These are phyloP conservation scores for Rhizopogon sp. DNA, from an alignment of 768 basidiomycete genomes.

Conservation along the genomic window DNA sequence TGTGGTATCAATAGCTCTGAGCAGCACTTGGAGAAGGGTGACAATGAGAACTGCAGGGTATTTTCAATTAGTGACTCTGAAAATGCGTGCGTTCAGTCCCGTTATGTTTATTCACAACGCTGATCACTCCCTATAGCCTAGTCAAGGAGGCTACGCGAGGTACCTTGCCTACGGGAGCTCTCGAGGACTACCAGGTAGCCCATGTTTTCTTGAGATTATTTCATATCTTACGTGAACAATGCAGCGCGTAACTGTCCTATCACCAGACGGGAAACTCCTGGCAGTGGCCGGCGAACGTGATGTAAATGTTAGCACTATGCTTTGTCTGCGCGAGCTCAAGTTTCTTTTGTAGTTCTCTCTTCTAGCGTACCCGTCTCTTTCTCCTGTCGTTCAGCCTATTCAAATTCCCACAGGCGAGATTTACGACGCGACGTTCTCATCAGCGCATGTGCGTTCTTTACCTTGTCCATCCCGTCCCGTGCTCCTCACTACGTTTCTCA, in stretches of 20 bases:
- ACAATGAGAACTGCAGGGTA: conserved; percentile 83
- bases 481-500: conserved; percentile 19
- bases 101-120: background rate
- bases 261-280: conserved; percentile 59
- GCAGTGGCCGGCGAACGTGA: conserved; percentile 71
- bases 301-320: conserved; percentile 38
- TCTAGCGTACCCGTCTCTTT: conserved; percentile 58
- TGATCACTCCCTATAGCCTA: conserved; percentile 39
- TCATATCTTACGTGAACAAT: conserved; percentile 6
- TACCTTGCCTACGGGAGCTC: conserved; percentile 56
- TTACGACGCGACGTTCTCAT: conserved; percentile 80
- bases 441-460: conserved; percentile 44
- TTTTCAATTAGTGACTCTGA: conserved; percentile 37
- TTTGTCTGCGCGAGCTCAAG: conserved; percentile 8
- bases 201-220: background rate
- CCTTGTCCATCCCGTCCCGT: background rate
- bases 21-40: conserved; percentile 54
- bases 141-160: conserved; percentile 42
- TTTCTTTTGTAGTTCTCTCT: conserved; percentile 47
- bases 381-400: conserved; percentile 43
- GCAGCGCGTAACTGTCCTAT: conserved; percentile 86
- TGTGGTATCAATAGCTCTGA: conserved; percentile 86
- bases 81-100: background rate
- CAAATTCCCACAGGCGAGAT: conserved; percentile 68
- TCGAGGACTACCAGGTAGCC: conserved; percentile 82